Base-by-base conservation (phyloP, 169 alveolate species). In the Plasmodium inui region DNA sequence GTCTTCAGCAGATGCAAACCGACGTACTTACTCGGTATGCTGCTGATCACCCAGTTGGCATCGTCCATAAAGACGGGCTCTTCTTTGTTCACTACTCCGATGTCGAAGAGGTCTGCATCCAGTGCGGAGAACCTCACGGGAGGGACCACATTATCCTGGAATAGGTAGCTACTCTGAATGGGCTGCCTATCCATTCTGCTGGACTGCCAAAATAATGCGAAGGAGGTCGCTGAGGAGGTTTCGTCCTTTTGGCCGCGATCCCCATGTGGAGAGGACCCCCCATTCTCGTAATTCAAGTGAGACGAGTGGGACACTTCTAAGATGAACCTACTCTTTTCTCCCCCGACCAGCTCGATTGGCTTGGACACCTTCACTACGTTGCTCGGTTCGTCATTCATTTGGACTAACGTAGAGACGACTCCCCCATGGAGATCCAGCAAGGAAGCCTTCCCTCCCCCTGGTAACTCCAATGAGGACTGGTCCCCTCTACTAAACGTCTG, bases 221-320 rank as follows among this genome's bases (percentile, higher is more conserved):
- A 82, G 61, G 96, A 92, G 22, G 79, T 34, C 7, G 73, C 50
- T 89, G 12, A 22, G 0, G 78, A 7, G 41, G 53, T n/a, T n/a
- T n/a, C n/a, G n/a, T n/a, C n/a, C n/a, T n/a, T n/a, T n/a, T n/a
- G n/a, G n/a, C n/a, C n/a, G n/a, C n/a, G 95, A 41, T 70, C 78
- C 96, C 94, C 92, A 57, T 83, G 4, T 1, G 53, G 83, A 10
- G 96, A 92, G 9, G 94, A 95, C 70, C 92, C 97, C 17, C 96
- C 96, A 55, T 96, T 79, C 12, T 83, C 80, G 95, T 86, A 96
- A 55, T 97, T 96, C 76, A 96, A 90, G 91, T 97, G 98, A 71
- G 97, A 95, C 32, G 98, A 93, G 89, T 97, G 98, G 91, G 97
- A 96, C 92, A 97, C 82, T 79, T 97, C 98, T 19, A 97, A 88